Evolutionary conservation across 1,139 yeast species (phyloP).

Genomic region (Komagataea norvegica): DNA sequence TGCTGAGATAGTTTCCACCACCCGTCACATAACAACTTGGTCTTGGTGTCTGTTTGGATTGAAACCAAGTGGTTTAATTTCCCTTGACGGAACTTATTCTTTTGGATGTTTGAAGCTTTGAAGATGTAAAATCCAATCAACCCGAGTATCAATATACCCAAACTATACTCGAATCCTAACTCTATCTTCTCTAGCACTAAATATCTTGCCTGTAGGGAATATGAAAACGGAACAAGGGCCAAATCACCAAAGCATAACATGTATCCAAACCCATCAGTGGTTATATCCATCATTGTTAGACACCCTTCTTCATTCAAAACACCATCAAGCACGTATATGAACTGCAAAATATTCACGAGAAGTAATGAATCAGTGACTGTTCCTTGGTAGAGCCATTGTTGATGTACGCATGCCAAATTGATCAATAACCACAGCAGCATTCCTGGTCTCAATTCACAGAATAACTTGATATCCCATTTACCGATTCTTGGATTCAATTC

Average conservation of each 20-base stretch:
- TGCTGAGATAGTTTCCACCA: slow-evolving; percentile 97
- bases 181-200: slow-evolving; percentile 60
- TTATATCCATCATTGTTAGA: slow-evolving; percentile 89
- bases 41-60: slow-evolving; percentile 71
- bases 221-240: slow-evolving; percentile 91
- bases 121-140: slow-evolving; percentile 72
- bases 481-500: slow-evolving; percentile 92
- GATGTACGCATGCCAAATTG: slow-evolving; percentile 74
- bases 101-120: slow-evolving; percentile 78
- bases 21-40: slow-evolving; percentile 78
- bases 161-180: slow-evolving; percentile 45
- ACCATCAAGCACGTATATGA: slow-evolving; percentile 85
- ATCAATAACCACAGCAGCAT: slow-evolving; percentile 80
- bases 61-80: slow-evolving; percentile 60
- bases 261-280: slow-evolving; percentile 95
- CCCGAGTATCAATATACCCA: slow-evolving; percentile 38
- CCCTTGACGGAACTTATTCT: slow-evolving; percentile 78
- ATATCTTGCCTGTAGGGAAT: slow-evolving; percentile 80
- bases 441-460: slow-evolving; percentile 95
- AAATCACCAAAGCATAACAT: slow-evolving; percentile 95
- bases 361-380: slow-evolving; percentile 66
- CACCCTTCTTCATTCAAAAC: slow-evolving; percentile 87
- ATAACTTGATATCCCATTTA: slow-evolving; percentile 78
- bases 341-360: slow-evolving; percentile 65
- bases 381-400: slow-evolving; percentile 64